phyloP scores from a whole-genome alignment of 1,284 basidiomycete genomes.

The Athelia sp. region DNA sequence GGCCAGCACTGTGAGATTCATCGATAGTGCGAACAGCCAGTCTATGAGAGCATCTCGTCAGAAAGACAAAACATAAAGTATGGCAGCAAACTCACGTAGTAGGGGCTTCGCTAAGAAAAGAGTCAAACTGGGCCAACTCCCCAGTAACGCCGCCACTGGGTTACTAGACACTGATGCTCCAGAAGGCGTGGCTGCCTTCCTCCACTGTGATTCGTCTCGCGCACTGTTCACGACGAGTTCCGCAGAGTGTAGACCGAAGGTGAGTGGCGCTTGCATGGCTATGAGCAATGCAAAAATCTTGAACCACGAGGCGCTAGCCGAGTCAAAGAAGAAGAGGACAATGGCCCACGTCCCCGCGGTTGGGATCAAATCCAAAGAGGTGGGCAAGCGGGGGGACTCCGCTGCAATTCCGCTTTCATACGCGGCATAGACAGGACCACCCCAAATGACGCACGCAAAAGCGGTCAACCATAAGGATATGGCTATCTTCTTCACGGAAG shows the following conservation, averaged over 20 bases:
- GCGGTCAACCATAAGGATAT: slow-evolving; percentile 18
- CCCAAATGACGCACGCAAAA: slow-evolving; percentile 17
- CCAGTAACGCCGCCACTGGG: slow-evolving; percentile 17
- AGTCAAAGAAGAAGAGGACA: background rate
- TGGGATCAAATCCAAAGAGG: background rate
- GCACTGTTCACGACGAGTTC: slow-evolving; percentile 24
- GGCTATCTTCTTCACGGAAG: slow-evolving; percentile 13
- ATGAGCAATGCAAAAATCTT: slow-evolving; percentile 10
- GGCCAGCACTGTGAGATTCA: slow-evolving; percentile 11
- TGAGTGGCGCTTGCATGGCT: slow-evolving; percentile 22
- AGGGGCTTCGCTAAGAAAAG: background rate
- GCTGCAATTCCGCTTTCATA: too few species aligned
- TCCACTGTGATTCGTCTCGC: slow-evolving; percentile 22
- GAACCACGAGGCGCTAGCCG: too few species aligned
- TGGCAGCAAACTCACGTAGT: background rate
- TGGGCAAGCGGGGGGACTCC: background rate
- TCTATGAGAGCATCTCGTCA: slow-evolving; percentile 10
- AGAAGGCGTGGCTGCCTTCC: slow-evolving; percentile 11
- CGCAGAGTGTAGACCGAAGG: slow-evolving; percentile 22
- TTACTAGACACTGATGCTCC: slow-evolving; percentile 14
- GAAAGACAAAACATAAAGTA: slow-evolving; percentile 12
- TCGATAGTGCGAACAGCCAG: slow-evolving; percentile 28
- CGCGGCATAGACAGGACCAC: slow-evolving; percentile 12
- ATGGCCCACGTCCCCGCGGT: background rate
- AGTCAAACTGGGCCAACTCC: slow-evolving; percentile 2